Evolutionary conservation across 225 moss, liverwort and hornwort species (phyloP), one percentile per base, ranked within the genome.

Genomic region (Rhytidiadelphus loreus): DNA sequence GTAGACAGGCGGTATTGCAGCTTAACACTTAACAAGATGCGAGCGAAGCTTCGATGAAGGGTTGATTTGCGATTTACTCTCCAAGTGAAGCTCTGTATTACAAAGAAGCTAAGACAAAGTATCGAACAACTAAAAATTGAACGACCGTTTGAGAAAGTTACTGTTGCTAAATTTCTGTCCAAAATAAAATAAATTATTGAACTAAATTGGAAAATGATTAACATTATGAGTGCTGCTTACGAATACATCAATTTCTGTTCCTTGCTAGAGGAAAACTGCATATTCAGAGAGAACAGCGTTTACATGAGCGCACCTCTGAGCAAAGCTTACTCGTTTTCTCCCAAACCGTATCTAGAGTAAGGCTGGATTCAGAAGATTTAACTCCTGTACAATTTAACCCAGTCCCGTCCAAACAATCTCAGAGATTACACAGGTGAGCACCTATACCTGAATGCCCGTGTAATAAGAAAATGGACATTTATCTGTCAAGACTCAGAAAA

Each of bases 271-370:
- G 17, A 23, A 82, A 75, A 53, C 13, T 69, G 52, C 41, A 56
- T 82, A 61, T 14, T 46, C 59, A 85, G 8, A 88, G 53, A 53
- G 46, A 35, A 80, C 37, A 87, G 65, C n/a, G 24, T 46, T 82
- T 17, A 32, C 3, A 85, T 35, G 79, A 89, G 78, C 86, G 72
- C 91, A 97, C 98, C 94, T 99, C 96, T 77, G 93, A 90, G 78
- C 89, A 92, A 59, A 97, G 86, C 83, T 87, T 91, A 63, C 57
- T 84, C 8, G 90, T 81, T 89, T 90, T 97, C 91, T 95, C 93
- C 81, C 56, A 92, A 43, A 97, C 91, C 68, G 92, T 92, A 89
- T 87, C 91, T 71, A 96, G 93, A 24, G 98, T 99, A 68, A 97
- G 91, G 90, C 82, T 93, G 55, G 91, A 78, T 86, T 94, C 95